These are phyloP conservation scores for Fulvia fulva DNA, from an alignment of 2,329 filamentous ascomycete genomes.

Conservation along the genomic window DNA sequence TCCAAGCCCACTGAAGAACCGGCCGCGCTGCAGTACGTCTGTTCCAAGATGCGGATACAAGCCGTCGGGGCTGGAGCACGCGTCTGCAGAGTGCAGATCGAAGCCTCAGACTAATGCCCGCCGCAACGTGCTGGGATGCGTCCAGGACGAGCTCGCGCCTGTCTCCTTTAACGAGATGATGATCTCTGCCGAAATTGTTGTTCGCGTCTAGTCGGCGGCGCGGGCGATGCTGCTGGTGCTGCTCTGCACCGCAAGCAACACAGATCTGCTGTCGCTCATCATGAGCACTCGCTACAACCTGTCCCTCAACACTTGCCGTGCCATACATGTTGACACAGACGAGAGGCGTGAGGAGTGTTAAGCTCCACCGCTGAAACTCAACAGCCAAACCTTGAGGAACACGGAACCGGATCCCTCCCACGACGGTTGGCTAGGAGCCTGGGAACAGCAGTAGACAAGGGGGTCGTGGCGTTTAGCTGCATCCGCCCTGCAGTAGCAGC, in stretches of 20 bases:
- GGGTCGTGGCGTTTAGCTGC: neutral
- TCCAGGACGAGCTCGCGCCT: conserved; percentile 8
- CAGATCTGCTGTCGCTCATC: neutral
- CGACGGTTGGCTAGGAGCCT: conserved; percentile 4
- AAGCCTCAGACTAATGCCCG: neutral
- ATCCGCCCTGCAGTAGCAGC: neutral
- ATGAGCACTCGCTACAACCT: neutral
- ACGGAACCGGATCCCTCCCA: conserved; percentile 5
- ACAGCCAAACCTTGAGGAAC: conserved; percentile 2
- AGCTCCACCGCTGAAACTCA: conserved; percentile 14
- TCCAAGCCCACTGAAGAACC: conserved; percentile 7
- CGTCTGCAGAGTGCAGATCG: conserved; percentile 8
- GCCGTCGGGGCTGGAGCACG: conserved; percentile 9
- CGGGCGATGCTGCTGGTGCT: neutral
- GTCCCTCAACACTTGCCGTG: neutral
- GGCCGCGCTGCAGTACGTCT: conserved; percentile 4
- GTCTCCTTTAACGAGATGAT: conserved; percentile 8
- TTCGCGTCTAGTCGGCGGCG: neutral
- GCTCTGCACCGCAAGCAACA: neutral
- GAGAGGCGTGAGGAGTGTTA: neutral
- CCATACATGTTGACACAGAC: neutral
- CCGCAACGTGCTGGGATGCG: conserved; percentile 15
- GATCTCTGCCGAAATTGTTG: conserved; percentile 18
- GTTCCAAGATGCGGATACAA: conserved; percentile 9
- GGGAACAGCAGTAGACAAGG: neutral